phyloP scores from a whole-genome alignment of 768 basidiomycete species.

The Tricholoma flavovirens region DNA sequence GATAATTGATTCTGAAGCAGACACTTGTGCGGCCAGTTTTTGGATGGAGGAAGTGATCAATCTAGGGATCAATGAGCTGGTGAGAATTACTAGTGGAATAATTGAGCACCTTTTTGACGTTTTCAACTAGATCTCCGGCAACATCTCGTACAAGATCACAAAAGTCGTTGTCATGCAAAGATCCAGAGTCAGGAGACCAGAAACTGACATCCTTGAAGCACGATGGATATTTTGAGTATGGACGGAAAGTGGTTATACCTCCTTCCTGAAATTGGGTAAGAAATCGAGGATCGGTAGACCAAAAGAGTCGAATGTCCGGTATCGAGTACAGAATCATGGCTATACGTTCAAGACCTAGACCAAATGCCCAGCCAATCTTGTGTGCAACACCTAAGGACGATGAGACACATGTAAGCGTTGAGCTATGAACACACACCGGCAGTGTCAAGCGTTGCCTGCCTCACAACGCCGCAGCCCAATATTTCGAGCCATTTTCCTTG shows the following conservation, averaged over 20 bases:
- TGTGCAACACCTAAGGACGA: slow-evolving; percentile 53
- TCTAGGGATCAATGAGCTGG: slow-evolving; percentile 39
- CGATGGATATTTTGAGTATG: slow-evolving; percentile 89
- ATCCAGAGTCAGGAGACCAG: slow-evolving; percentile 61
- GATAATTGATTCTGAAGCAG: slow-evolving; percentile 89
- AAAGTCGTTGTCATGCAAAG: slow-evolving; percentile 92
- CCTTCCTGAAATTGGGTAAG: slow-evolving; percentile 77
- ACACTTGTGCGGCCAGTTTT: slow-evolving; percentile 75
- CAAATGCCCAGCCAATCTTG: slow-evolving; percentile 97
- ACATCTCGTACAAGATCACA: slow-evolving; percentile 92
- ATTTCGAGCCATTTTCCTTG: slow-evolving; percentile 97
- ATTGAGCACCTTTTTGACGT: slow-evolving; percentile 68
- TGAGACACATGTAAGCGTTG: slow-evolving; percentile 19
- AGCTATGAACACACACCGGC: slow-evolving; percentile 54
- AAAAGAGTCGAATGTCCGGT: slow-evolving; percentile 97
- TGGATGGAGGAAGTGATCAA: slow-evolving; percentile 88
- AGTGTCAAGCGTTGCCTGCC: slow-evolving; percentile 81
- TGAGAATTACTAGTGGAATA: not conserved
- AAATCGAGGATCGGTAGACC: slow-evolving; percentile 88
- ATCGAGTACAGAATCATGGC: slow-evolving; percentile 97
- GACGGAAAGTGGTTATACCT: slow-evolving; percentile 74
- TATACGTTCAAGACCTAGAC: slow-evolving; percentile 93
- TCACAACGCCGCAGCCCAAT: slow-evolving; percentile 87
- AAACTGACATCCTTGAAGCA: slow-evolving; percentile 95
- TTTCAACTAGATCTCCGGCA: slow-evolving; percentile 89